Base-by-base conservation (phyloP, 2,329 filamentous ascomycete genomes). In the Aspergillus ochraceus region DNA sequence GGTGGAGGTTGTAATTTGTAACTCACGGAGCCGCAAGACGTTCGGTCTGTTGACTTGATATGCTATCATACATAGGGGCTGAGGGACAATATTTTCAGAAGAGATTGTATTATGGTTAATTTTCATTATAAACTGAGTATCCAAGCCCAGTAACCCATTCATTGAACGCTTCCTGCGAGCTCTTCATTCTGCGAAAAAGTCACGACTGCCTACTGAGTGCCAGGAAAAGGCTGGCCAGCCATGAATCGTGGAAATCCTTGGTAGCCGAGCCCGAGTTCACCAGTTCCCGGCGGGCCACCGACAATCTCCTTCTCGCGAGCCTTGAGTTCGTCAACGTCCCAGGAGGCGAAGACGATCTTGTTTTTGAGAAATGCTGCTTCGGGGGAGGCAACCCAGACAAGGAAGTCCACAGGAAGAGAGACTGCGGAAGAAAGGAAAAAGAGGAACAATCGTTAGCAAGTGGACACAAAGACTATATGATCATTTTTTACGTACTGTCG, bases 241-340 rank as follows among this genome's bases (percentile, higher is more conserved):
- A 42, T n/a, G 17, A n/a, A 42, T n/a, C 36, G 36, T n/a, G 36
- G 36, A 14, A 42, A 42, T 42, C 36, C 36, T n/a, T 42, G 36
- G 36, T 42, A 17, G 14, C 36, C 36, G 6, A 42, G 36, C 36
- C 36, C n/a, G 36, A 42, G 36, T 17, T 42, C 36, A 17, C 36
- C 36, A 42, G 36, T 42, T 42, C 36, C 36, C 17, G 36, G 36
- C 17, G 36, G 36, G 17, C 36, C 17, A 42, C 36, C 36, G 17
- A 42, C 50, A 60, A 68, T 70, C 39, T 65, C 64, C 6, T 64
- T 55, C 42, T 55, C 59, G 29, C 54, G 60, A 46, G 39, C 58
- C 52, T 67, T 70, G 49, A 77, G 59, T 60, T 80, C 77, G 52
- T 75, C 70, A 8, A 79, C 74, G 64, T 80, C 77, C 76, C 76